Percentiles rank a stretch among this genome's conserved stretches.
These are phyloP conservation scores for Ceratobasidium sp. DNA, from an alignment of 1,284 basidiomycete genomes.

Conservation along the genomic window DNA sequence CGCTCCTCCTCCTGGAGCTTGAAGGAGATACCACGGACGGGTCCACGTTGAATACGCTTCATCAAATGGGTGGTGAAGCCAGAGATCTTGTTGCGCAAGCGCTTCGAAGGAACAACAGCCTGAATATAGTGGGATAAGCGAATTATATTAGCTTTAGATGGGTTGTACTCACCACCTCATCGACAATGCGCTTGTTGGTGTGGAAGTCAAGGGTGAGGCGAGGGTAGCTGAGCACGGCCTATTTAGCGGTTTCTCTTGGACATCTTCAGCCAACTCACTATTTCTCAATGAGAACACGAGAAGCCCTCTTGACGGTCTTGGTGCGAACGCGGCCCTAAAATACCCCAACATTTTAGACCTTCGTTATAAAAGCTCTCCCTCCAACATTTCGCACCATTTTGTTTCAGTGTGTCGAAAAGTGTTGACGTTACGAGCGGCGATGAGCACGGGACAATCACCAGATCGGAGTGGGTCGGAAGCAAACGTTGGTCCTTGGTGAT, in stretches of 20 bases:
- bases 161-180: constrained; percentile 87
- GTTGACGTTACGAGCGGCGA: constrained; percentile 33
- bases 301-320: constrained; percentile 99
- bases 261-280: constrained; percentile 72
- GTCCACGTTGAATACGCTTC: constrained; percentile 99
- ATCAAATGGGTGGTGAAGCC: constrained; percentile 99
- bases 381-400: constrained; percentile 61
- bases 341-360: constrained; percentile 26
- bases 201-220: constrained; percentile 97
- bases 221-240: constrained; percentile 73
- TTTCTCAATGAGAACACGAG: constrained; percentile 99
- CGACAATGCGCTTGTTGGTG: constrained; percentile 99
- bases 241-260: constrained; percentile 37
- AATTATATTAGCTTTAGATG: background rate
- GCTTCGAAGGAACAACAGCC: constrained; percentile 98
- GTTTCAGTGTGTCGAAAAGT: constrained; percentile 51
- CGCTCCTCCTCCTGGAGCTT: constrained; percentile 99
- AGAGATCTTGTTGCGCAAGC: constrained; percentile 99
- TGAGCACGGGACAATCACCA: constrained; percentile 25
- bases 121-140: constrained; percentile 53
- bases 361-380: constrained; percentile 6
- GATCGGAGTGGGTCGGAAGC: constrained; percentile 32
- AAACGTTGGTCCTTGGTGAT: constrained; percentile 18
- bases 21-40: constrained; percentile 99
- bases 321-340: constrained; percentile 97